These are phyloP conservation scores for Plasmopara viticola DNA, from an alignment of 352 stramenopile genomes.

Conservation along the genomic window DNA sequence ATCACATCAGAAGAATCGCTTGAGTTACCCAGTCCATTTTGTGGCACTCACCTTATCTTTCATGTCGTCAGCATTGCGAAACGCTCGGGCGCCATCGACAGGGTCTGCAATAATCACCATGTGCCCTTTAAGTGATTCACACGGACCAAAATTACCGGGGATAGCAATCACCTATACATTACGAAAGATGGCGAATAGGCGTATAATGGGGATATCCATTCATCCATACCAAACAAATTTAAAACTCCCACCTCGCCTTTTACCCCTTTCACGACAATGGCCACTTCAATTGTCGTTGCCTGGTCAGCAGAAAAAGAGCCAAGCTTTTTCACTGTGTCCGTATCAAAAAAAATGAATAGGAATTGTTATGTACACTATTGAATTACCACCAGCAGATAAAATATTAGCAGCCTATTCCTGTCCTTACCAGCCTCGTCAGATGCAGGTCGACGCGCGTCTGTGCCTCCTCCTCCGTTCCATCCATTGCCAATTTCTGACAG, in stretches of 20 bases:
- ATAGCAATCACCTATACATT: conserved; percentile 53
- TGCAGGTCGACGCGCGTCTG: conserved; percentile 32
- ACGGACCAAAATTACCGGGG: conserved; percentile 72
- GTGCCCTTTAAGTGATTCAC: conserved; percentile 39
- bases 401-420: background rate
- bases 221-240: background rate
- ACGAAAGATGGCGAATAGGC: background rate
- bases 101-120: conserved; percentile 47
- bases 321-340: conserved; percentile 31
- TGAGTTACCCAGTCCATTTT: background rate
- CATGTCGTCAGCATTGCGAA: conserved; percentile 35
- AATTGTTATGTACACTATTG: background rate
- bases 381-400: conserved; percentile 1
- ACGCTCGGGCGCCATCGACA: conserved; percentile 42
- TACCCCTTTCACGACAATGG: conserved; percentile 53
- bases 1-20: background rate
- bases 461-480: conserved; percentile 26
- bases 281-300: conserved; percentile 65
- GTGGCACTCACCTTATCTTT: conserved; percentile 33
- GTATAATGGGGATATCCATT: background rate
- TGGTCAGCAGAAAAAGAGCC: conserved; percentile 64
- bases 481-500: conserved; percentile 25
- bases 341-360: background rate
- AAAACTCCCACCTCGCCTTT: conserved; percentile 54
- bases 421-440: conserved; percentile 42